Base-by-base conservation (phyloP, 352 stramenopile genomes). In the Phytophthora hybrid region DNA sequence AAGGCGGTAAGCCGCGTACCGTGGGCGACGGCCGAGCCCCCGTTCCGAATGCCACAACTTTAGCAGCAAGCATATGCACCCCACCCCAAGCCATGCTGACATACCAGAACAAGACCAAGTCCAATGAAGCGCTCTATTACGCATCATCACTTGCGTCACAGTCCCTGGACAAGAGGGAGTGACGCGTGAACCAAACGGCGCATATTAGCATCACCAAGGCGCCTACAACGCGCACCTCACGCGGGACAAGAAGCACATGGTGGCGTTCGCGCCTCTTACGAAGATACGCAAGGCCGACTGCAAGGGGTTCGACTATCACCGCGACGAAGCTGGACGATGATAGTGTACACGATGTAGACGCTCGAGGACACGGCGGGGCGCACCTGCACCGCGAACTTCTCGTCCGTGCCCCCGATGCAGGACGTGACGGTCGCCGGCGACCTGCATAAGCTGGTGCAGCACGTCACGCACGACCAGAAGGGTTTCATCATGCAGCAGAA, bases 321-420 rank as follows among this genome's bases (percentile, higher is more conserved):
- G 26, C 26, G 26, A 29, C 1, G 39, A 46, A 3, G 39, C 39
- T 46, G 9, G 39, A 16, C 14, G 39, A 93, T 78, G 21, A 75
- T 91, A 81, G 93, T 93, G 82, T 95, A 95, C 39, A 93, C 87
- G 73, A 93, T 93, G 78, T 94, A 93, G 19, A 77, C 64, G 57
- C 59, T 68, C 16, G 64, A 75, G 13, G 79, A 78, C 29, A 82
- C 66, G 19, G 69, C 52, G 4, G 81, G 75, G 52, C 77, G 62
- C 52, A 94, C 78, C 72, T 90, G 83, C 44, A 95, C 82, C 8
- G 88, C 88, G 66, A 93, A 95, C 56, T 82, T 90, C 37, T 93
- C 88, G 53, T 93, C 80, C 63, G 91, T 92, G 72, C 88, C 88
- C 63, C 88, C 88, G 67, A 95, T 90, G 63, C 88, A 95, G 13